Conservation (phyloP, 2,329 filamentous ascomycete species). For the Colletotrichum spinosum region DNA sequence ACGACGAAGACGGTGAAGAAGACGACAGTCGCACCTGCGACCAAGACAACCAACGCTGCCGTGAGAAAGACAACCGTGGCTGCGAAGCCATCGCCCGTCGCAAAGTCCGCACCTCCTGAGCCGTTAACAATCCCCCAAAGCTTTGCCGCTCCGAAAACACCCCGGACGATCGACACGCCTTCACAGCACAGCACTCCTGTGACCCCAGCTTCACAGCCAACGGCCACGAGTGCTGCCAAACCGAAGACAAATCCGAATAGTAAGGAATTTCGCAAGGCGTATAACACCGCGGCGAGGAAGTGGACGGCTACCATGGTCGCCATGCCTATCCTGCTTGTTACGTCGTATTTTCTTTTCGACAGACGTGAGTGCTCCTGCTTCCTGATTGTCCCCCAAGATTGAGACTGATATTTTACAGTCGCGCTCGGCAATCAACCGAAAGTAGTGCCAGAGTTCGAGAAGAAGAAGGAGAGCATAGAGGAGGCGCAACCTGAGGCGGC, state of each 20-base stretch:
- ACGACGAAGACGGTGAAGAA: conserved; percentile 19
- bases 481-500: conserved; percentile 16
- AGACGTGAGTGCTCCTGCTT: conserved; percentile 51
- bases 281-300: conserved; percentile 56
- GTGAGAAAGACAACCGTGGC: not conserved
- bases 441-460: conserved; percentile 39
- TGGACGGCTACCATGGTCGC: conserved; percentile 63
- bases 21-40: conserved; percentile 1
- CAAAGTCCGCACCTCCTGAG: not conserved
- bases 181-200: not conserved
- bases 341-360: conserved; percentile 66
- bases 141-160: no score
- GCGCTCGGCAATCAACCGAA: conserved; percentile 47
- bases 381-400: not conserved
- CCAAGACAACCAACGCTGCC: not conserved
- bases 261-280: conserved; percentile 56
- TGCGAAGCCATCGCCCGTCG: not conserved
- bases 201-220: not conserved
- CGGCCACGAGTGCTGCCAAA: not conserved
- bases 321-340: conserved; percentile 65
- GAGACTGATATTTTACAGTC: conserved; percentile 40
- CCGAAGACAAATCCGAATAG: conserved; percentile 44
- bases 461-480: conserved; percentile 4
- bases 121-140: not conserved
- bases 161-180: no score